A percentile compares a stretch with the other conserved stretches of the same genome.
These are phyloP conservation scores for Coniochaeta sp. DNA, from an alignment of 2,329 filamentous ascomycete species.

Conservation along the genomic window DNA sequence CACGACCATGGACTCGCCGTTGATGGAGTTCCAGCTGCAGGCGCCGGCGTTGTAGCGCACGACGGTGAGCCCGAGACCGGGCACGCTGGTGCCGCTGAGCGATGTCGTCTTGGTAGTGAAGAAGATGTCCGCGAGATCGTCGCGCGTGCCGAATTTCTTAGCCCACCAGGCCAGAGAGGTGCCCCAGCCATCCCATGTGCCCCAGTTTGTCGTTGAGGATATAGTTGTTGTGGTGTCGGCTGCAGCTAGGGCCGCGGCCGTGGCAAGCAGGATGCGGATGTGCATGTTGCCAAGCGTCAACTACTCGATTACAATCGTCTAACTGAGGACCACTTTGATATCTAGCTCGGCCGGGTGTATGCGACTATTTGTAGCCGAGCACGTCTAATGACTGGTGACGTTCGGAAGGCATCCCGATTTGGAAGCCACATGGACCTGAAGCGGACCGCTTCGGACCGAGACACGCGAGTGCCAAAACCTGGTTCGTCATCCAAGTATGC, in stretches of 20 bases:
- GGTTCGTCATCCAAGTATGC: neutral
- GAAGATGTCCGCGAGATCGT: conserved; percentile 32
- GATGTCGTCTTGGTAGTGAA: conserved; percentile 25
- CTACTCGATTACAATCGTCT: no score
- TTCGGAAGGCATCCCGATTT: no score
- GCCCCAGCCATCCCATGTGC: conserved; percentile 36
- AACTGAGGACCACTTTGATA: no score
- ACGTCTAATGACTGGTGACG: no score
- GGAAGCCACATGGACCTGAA: neutral
- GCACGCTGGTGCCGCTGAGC: conserved; percentile 21
- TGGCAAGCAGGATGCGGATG: neutral
- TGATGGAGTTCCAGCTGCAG: conserved; percentile 24
- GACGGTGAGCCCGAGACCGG: conserved; percentile 33
- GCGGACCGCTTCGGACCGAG: neutral
- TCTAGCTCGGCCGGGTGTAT: no score
- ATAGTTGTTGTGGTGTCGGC: conserved; percentile 24
- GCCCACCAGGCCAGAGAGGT: conserved; percentile 37
- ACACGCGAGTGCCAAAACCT: neutral
- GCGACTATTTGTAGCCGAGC: neutral
- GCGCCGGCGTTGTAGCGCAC: conserved; percentile 35
- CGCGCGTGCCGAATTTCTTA: conserved; percentile 27
- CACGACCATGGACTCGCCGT: conserved; percentile 11
- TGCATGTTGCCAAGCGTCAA: neutral
- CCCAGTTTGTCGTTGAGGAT: conserved; percentile 23
- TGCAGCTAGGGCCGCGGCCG: neutral